Conservation (phyloP, 192 early-diverging fungal genomes). For the Dimargaris xerosporica region DNA sequence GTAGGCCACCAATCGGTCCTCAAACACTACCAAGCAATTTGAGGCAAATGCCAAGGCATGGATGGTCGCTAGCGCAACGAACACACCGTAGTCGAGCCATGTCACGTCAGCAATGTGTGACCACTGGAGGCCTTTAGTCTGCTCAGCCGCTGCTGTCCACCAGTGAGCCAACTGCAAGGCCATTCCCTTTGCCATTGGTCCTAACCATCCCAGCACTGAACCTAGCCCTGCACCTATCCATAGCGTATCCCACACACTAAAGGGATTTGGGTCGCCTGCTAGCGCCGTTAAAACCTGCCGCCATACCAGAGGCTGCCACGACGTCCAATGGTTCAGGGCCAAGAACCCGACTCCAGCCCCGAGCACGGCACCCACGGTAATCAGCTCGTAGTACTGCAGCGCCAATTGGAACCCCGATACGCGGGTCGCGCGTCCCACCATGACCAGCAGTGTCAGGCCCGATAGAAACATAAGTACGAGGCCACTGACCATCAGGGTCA, state of each 20-base stretch:
- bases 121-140: no score
- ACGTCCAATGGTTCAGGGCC: no score
- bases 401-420: slow-evolving; percentile 12
- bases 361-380: slow-evolving; percentile 15
- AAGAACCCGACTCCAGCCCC: not conserved
- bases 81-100: not conserved
- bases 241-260: not conserved
- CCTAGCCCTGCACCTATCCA: slow-evolving; percentile 20
- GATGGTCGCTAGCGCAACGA: slow-evolving; percentile 21
- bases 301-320: not conserved
- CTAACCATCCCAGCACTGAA: slow-evolving; percentile 23
- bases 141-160: not conserved
- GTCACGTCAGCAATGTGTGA: not conserved
- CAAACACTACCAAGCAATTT: slow-evolving; percentile 81
- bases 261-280: not conserved
- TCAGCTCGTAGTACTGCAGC: slow-evolving; percentile 12
- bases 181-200: no score
- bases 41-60: slow-evolving; percentile 60
- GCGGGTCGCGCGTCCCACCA: not conserved
- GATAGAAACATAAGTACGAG: slow-evolving; percentile 29
- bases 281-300: not conserved
- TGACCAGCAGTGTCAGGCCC: slow-evolving; percentile 13
- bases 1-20: slow-evolving; percentile 58
- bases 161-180: not conserved
- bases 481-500: slow-evolving; percentile 57